Base-by-base conservation (phyloP, 139 green algal species). In the Picochlorum sp. region DNA sequence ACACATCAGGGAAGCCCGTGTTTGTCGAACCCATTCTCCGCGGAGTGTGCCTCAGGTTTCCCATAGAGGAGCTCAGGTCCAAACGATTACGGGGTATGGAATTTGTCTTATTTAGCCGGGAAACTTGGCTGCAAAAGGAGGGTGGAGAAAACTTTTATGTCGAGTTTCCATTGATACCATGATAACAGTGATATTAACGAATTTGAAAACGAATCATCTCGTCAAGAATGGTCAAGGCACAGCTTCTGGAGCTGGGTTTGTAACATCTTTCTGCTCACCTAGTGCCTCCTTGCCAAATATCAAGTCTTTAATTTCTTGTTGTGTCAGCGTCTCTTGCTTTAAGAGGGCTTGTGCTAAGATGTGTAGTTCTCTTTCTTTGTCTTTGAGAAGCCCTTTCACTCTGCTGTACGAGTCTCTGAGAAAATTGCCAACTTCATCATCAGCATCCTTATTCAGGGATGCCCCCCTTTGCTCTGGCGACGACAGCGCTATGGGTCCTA, bases 301-400 rank as follows among this genome's bases (percentile, higher is more conserved):
- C 18, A 66, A 18, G 16, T 71, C 55, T 50, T 57, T 66, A 41
- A 71, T 65, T n/a, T 71, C 55, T 18, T 28, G 16, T 58, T 66
- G 65, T 3, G 74, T 87, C 6, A 96, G 75, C 21, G 91, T 97
- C 75, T 97, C 91, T 9, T 84, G 69, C 54, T 94, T 79, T 26
- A 97, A 71, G 54, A 97, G 73, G 16, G 82, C 87, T 5, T 38
- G 23, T 0, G 91, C 88, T 28, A 97, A 60, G 0, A 24, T 57
- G 68, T 96, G 86, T 72, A 97, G 73, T 18, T 96, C 82, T n/a
- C 64, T 68, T 68, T 94, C 68, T 65, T 86, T 77, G 14, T 82
- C 67, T 28, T 54, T 80, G 61, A 97, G 83, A 62, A 97, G 65
- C 26, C 6, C 30, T 18, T 11, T 23, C 24, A 74, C 68, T 38